Evolutionary conservation across 176 grass and related monocot genomes (phyloP).

Genomic region (Leersia perrieri): DNA sequence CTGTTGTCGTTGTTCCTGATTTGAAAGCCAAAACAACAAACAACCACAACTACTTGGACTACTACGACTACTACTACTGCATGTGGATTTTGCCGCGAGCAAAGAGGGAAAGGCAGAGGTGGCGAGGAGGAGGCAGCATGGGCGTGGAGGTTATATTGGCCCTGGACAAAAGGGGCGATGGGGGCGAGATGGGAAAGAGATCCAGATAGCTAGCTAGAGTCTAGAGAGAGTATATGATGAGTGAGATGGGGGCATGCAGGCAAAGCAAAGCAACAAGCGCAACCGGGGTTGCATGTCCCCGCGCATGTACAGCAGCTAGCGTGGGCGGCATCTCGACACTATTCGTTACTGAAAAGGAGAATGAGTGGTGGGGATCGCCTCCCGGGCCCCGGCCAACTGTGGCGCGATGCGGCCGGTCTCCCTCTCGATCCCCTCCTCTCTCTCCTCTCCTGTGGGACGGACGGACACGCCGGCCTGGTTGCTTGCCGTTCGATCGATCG

Average conservation of each 20-base stretch:
- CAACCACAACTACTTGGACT: not conserved
- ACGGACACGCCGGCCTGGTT: not conserved
- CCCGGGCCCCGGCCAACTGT: slow-evolving; percentile 27
- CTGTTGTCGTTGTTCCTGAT: slow-evolving; percentile 79
- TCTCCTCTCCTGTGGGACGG: not conserved
- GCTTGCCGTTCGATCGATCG: not conserved
- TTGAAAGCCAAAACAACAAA: slow-evolving; percentile 48
- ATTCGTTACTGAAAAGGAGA: slow-evolving; percentile 26
- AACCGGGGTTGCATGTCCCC: not conserved
- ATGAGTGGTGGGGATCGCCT: slow-evolving; percentile 39
- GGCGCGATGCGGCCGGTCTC: slow-evolving; percentile 43
- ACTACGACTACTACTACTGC: not conserved
- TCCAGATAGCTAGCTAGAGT: not conserved
- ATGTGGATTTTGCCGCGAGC: slow-evolving; percentile 57
- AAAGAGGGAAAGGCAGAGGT: slow-evolving; percentile 37
- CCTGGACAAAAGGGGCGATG: not conserved
- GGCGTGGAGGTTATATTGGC: slow-evolving; percentile 1
- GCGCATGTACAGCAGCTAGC: not conserved
- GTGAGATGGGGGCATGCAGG: not conserved
- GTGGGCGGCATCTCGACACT: slow-evolving; percentile 36
- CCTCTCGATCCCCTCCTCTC: not conserved
- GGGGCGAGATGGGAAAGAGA: slow-evolving; percentile 4
- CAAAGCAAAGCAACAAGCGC: not conserved
- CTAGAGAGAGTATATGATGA: not conserved
- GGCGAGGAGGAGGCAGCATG: slow-evolving; percentile 9